Evolutionary conservation across 352 stramenopile genomes (phyloP), one percentile per base, ranked within the genome.

Genomic region (Globisporangium cylindrosporum): DNA sequence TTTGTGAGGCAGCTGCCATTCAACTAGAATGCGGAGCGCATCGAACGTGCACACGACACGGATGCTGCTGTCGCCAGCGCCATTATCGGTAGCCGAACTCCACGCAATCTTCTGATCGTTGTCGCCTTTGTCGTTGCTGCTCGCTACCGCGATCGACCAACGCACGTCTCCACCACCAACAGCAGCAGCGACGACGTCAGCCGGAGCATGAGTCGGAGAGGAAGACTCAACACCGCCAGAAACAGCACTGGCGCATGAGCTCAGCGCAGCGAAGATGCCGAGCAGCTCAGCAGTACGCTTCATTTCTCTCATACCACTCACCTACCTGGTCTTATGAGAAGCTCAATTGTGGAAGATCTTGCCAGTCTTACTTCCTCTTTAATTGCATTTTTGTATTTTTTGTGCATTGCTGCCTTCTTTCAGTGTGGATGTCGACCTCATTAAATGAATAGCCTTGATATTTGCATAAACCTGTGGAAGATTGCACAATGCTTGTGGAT

Each of bases 31-130:
- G 22, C 15, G 46, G 22, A 70, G 22, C 10, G n/a, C 38, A 25
- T 66, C 65, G 34, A 70, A 25, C 14, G 58, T 46, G 24, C 65
- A 70, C 51, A 62, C 34, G 12, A 14, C 15, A 14, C 34, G 53
- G 10, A 46, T 7, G 18, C 18, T 43, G 55, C 14, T 10, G 18
- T 41, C 51, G 32, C 10, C 32, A 10, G 32, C 32, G 32, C 32
- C 32, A 34, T 25, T 46, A n/a, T 38, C n/a, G 36, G 34, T 32
- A 3, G 24, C n/a, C 36, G 14, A 14, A 25, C 24, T 43, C 25
- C 59, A 60, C 18, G 55, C 27, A 12, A 43, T 46, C 27, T 27
- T 43, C 2, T 43, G 55, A 10, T 20, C 25, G 27, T 43, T 20
- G 18, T 20, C 15, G 27, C 24, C 15, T 27, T 59, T 59, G 18